Evolutionary conservation across 2,329 filamentous ascomycete species (phyloP), one percentile per base, ranked within the genome.

Genomic region (Beauveria asiatica): DNA sequence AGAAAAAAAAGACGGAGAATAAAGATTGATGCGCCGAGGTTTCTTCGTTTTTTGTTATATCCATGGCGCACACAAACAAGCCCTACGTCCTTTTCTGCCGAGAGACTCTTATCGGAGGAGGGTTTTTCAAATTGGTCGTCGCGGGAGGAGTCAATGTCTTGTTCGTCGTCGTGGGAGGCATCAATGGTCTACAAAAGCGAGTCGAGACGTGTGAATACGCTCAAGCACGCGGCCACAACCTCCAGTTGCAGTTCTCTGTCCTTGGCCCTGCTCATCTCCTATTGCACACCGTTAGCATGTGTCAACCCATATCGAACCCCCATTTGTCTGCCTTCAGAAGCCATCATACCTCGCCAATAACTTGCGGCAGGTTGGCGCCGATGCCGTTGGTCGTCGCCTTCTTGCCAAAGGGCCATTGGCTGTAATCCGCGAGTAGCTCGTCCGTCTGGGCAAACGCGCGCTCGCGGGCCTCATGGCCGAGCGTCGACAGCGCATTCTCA

Each of bases 211-310:
- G 94, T 99, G 75, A 99, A 99, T 70, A 99, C 94, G 77, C 89
- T 96, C 74, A 99, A 78, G 75, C 94, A 97, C 67, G 94, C 94
- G 57, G 94, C 92, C 58, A 99, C 91, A 70, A 96, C 93, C 83
- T 99, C 94, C 65, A 99, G 83, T 74, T 97, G 94, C 69, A 97
- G 82, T 73, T 99, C 94, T 78, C 90, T 95, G 67, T 97, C 93
- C 75, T 95, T 96, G 70, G 83, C 84, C 64, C 84, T 88, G 75
- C 87, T 89, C 66, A 96, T 81, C 75, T 99, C 94, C 75, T 86
- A 64, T 60, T 46, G 42, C 37, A 37, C 23, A 50, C 30, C 41
- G 63, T 70, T 61, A 70, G 65, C 57, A 42, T 48, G 30, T 8
- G 23, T n/a, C 23, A 19, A 10, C 50, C 21, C 16, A 37, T 11